These are phyloP conservation scores for Aspergillaceae sp. DNA, from an alignment of 2,329 filamentous ascomycete genomes.

Conservation along the genomic window DNA sequence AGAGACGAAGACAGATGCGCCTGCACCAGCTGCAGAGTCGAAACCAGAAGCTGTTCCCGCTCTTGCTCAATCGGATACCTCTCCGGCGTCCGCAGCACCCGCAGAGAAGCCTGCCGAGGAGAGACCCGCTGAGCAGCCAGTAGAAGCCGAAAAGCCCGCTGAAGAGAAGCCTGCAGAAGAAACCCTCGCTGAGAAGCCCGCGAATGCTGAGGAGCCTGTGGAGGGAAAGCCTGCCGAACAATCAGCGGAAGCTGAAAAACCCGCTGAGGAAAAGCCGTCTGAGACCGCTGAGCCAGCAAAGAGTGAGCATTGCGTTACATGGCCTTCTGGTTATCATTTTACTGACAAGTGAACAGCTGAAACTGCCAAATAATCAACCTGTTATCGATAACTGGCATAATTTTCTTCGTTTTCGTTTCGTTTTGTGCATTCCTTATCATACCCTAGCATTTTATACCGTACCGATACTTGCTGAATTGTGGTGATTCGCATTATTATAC, in stretches of 20 bases:
- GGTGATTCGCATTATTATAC: conserved; percentile 7
- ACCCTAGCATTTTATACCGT: conserved; percentile 8
- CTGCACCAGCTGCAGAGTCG: neutral
- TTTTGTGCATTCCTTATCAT: conserved; percentile 5
- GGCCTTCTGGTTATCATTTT: neutral
- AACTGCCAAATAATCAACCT: conserved; percentile 1
- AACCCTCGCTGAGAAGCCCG: neutral
- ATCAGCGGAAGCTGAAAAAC: neutral
- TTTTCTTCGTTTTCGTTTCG: neutral
- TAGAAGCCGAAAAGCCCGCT: neutral
- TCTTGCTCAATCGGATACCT: neutral
- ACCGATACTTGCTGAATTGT: neutral
- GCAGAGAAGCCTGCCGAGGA: neutral
- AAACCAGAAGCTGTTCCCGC: conserved; percentile 1
- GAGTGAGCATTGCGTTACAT: conserved; percentile 3
- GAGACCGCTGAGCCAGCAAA: conserved; percentile 7
- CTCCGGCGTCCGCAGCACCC: conserved; percentile 2
- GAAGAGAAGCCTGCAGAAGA: neutral
- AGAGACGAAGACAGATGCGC: neutral
- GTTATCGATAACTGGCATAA: neutral
- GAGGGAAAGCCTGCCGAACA: conserved; percentile 6
- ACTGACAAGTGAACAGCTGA: conserved; percentile 5
- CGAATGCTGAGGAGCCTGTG: neutral
- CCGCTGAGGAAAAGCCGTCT: conserved; percentile 2
- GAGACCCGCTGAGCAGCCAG: neutral